Evolutionary conservation across 192 early-diverging fungal species (phyloP).

Genomic region (Lunasporangiospora selenospora): DNA sequence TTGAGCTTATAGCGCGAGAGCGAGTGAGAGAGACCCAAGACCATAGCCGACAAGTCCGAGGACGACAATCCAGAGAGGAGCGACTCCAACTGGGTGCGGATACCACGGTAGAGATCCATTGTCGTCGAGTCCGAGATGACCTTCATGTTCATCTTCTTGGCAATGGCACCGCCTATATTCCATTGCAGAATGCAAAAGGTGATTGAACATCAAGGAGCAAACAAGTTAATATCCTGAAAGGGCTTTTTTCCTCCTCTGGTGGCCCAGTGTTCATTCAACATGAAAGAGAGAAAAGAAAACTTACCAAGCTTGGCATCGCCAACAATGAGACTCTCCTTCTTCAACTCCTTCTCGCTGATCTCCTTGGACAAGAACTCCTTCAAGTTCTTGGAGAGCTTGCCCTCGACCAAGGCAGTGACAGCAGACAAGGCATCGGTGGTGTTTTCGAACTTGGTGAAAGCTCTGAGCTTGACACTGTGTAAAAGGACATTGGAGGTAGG

Average conservation of each 20-base stretch:
- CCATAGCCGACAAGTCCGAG: slow-evolving; percentile 94
- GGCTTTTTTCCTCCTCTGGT: too few species aligned
- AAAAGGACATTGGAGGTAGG: too few species aligned
- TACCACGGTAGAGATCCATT: slow-evolving; percentile 95
- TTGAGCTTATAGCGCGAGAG: slow-evolving; percentile 99
- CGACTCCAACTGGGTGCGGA: slow-evolving; percentile 91
- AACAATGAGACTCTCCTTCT: slow-evolving; percentile 91
- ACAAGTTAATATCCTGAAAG: neutral
- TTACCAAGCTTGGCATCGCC: slow-evolving; percentile 94
- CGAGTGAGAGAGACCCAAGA: slow-evolving; percentile 98
- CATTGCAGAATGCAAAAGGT: neutral
- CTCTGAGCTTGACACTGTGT: slow-evolving; percentile 86
- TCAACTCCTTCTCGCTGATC: slow-evolving; percentile 86
- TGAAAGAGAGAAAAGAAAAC: slow-evolving; percentile 8
- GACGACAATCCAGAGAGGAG: slow-evolving; percentile 87
- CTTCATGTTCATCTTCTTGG: slow-evolving; percentile 76
- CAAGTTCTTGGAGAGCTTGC: slow-evolving; percentile 94
- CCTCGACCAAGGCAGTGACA: slow-evolving; percentile 95
- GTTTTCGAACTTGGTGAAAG: slow-evolving; percentile 98
- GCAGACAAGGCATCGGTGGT: slow-evolving; percentile 97
- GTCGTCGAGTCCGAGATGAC: slow-evolving; percentile 84
- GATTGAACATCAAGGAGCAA: neutral
- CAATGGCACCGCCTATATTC: slow-evolving; percentile 62
- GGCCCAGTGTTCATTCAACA: neutral
- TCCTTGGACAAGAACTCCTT: slow-evolving; percentile 90